Evolutionary conservation across 441 rosid genomes (phyloP).

Genomic region (Pelargonium fulgidum): DNA sequence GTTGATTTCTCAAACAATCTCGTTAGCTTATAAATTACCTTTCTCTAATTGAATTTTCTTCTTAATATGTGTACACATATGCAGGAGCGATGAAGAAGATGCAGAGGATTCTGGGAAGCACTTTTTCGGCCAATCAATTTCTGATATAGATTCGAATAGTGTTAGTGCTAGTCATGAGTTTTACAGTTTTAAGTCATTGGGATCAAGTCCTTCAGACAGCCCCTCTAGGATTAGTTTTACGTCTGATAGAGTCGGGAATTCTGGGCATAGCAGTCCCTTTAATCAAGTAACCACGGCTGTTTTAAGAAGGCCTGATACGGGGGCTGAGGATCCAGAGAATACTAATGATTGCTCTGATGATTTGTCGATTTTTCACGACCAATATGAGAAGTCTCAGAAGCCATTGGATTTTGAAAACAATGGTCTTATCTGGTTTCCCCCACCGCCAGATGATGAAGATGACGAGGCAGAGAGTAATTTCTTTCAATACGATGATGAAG

Average conservation of each 20-base stretch:
- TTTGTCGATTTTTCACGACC: slow-evolving; percentile 29
- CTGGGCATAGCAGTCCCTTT: slow-evolving; percentile 57
- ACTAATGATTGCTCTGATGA: slow-evolving; percentile 39
- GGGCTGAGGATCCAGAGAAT: slow-evolving; percentile 45
- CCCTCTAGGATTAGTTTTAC: slow-evolving; percentile 81
- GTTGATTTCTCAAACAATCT: too few species aligned
- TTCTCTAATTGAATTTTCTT: too few species aligned
- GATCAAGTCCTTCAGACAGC: slow-evolving; percentile 83
- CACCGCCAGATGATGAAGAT: slow-evolving; percentile 96
- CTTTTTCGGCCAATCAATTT: slow-evolving; percentile 50
- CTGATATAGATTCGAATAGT: slow-evolving; percentile 76
- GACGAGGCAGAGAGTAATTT: slow-evolving; percentile 70
- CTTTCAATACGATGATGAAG: slow-evolving; percentile 60
- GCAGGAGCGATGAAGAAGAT: slow-evolving; percentile 79
- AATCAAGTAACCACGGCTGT: slow-evolving; percentile 46
- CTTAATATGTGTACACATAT: slow-evolving; percentile 16
- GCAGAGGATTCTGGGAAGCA: slow-evolving; percentile 51
- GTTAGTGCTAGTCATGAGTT: slow-evolving; percentile 73
- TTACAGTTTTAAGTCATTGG: slow-evolving; percentile 57
- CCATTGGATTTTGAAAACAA: slow-evolving; percentile 91
- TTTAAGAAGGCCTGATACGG: slow-evolving; percentile 52
- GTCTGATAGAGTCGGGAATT: slow-evolving; percentile 55
- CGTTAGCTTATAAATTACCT: background rate
- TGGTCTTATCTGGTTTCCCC: slow-evolving; percentile 89
- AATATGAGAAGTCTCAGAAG: slow-evolving; percentile 39